A percentile compares a stretch with the other conserved stretches of the same genome.
phyloP scores from a whole-genome alignment of 129 eudicot genomes.

The Artemisia annua region DNA sequence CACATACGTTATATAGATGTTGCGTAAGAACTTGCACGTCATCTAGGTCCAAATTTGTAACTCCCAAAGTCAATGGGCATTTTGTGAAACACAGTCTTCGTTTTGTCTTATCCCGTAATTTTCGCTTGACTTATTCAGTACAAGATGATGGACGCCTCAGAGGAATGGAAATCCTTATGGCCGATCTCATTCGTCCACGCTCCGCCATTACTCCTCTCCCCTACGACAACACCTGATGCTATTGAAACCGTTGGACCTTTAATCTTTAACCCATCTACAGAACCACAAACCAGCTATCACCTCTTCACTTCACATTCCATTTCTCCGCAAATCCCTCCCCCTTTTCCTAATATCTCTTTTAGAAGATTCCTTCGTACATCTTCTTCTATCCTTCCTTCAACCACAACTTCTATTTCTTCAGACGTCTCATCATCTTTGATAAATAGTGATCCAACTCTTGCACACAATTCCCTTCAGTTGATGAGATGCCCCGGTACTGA shows the following conservation, averaged over 20 bases:
- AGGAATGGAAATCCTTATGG: constrained; percentile 40
- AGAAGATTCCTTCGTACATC: constrained; percentile 22
- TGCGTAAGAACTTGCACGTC: too few species aligned
- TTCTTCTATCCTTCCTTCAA: constrained; percentile 23
- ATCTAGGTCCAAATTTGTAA: too few species aligned
- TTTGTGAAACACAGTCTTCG: too few species aligned
- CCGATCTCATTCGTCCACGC: constrained; percentile 35
- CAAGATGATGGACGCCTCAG: constrained; percentile 34
- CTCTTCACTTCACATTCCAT: constrained; percentile 24
- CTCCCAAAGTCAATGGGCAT: too few species aligned
- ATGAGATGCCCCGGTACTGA: constrained; percentile 34
- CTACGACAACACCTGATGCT: neutral
- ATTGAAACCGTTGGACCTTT: constrained; percentile 34
- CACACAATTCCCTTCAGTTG: constrained; percentile 43
- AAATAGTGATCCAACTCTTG: neutral
- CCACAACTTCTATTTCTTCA: constrained; percentile 19
- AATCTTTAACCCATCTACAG: constrained; percentile 23
- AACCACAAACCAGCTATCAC: constrained; percentile 19
- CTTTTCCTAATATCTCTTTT: constrained; percentile 20
- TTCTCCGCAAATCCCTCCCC: constrained; percentile 27
- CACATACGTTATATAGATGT: too few species aligned
- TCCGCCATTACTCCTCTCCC: constrained; percentile 22
- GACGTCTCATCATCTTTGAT: constrained; percentile 15
- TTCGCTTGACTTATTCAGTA: too few species aligned
- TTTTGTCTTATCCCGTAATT: too few species aligned